phyloP scores from a whole-genome alignment of 176 grass and related monocot species.

The Zizania latifolia region DNA sequence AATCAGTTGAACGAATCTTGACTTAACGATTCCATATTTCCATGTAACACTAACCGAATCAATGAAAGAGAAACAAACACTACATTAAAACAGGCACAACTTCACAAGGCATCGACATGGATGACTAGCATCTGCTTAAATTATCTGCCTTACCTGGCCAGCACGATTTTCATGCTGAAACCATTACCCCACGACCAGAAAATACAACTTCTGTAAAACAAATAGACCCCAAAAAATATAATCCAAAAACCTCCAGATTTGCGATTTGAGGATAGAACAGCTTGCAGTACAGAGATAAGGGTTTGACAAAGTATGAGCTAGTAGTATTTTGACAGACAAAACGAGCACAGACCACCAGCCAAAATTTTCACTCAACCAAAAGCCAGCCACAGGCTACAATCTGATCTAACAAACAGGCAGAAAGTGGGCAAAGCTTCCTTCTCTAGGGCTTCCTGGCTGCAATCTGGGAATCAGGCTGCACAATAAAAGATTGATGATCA shows the following conservation, averaged over 20 bases:
- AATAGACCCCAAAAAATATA: neutral
- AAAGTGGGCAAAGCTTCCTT: neutral
- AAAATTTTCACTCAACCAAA: slow-evolving; percentile 26
- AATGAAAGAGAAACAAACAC: no score
- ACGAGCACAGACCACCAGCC: neutral
- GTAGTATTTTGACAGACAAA: slow-evolving; percentile 6
- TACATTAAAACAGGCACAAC: no score
- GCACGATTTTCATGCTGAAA: no score
- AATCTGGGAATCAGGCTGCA: slow-evolving; percentile 70
- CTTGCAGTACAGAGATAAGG: neutral
- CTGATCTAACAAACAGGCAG: neutral
- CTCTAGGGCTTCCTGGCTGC: slow-evolving; percentile 60
- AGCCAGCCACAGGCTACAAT: neutral
- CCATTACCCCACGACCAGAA: no score
- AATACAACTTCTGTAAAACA: neutral
- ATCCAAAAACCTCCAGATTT: neutral
- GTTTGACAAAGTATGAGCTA: slow-evolving; percentile 22
- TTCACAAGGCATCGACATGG: no score
- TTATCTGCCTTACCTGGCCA: no score
- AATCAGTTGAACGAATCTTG: no score
- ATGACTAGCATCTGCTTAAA: no score
- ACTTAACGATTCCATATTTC: no score
- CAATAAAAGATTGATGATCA: neutral
- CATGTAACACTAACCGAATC: no score
- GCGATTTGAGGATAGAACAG: neutral